Base-by-base conservation (phyloP, 2,329 filamentous ascomycete species). In the Onygenales sp. region DNA sequence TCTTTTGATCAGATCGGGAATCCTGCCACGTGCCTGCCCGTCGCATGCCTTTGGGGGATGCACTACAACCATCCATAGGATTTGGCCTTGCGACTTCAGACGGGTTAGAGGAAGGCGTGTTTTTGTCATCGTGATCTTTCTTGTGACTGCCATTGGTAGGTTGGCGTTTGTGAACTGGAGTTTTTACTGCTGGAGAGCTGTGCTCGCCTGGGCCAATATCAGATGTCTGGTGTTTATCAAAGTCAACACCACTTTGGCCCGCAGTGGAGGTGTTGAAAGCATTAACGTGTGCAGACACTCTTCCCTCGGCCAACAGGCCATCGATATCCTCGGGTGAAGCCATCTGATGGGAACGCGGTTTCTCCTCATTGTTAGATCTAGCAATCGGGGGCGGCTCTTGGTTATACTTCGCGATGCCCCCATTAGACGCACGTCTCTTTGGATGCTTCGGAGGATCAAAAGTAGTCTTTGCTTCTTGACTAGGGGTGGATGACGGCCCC, bases 251-350 rank as follows among this genome's bases (percentile, higher is more conserved):
- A 13, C 47, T 40, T 27, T 49, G 47, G 5, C 27, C 47, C 36
- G 27, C 31, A 9, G 6, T 37, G 31, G 47, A 32, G 32, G 47
- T 31, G 40, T 32, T 49, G 47, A 31, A 40, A 56, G 58, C 21
- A 37, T 44, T 53, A 33, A 48, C 45, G 34, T 47, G 36, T 37
- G 54, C 52, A 37, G 58, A 57, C n/a, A 54, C 58, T 49, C 54
- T 59, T 8, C 47, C 57, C 40, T 60, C 58, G 4, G 58, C 58
- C 14, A 59, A 49, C 34, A 59, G 37, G 10, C 53, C 52, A n/a
- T 59, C 57, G 39, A 60, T 58, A 44, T 59, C 57, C 39, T 52
- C 50, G 39, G 46, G 50, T 44, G 56, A 52, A 17, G 52, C 52
- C 40, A 47, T 52, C 27, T 44, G 48, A 47, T 17, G 31, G 13